phyloP scores from a whole-genome alignment of 192 early-diverging fungal genomes.

The Coemansia sp. region DNA sequence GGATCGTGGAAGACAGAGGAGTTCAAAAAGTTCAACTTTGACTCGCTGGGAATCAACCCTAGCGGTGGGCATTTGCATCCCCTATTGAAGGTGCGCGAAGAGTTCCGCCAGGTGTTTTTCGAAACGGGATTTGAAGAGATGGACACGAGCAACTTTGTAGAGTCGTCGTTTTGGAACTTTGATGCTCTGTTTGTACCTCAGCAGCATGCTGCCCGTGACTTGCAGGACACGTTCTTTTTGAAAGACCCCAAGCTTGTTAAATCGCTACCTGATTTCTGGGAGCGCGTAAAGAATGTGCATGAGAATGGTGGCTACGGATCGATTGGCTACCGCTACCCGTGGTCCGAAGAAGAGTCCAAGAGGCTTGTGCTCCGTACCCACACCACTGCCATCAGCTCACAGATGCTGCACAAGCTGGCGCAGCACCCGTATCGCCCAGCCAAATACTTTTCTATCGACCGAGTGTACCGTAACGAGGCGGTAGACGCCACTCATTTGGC shows the following conservation, averaged over 20 bases:
- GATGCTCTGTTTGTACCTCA: constrained; percentile 99
- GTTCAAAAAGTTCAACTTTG: constrained; percentile 99
- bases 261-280: constrained; percentile 87
- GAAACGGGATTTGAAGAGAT: constrained; percentile 99
- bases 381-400: constrained; percentile 89
- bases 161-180: constrained; percentile 99
- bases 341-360: constrained; percentile 90
- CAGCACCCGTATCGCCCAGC: constrained; percentile 86
- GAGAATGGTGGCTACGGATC: constrained; percentile 92
- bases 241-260: constrained; percentile 59
- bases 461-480: constrained; percentile 97
- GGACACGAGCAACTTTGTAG: constrained; percentile 96
- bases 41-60: constrained; percentile 78
- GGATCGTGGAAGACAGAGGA: constrained; percentile 91
- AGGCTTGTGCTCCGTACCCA: constrained; percentile 94
- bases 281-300: constrained; percentile 89
- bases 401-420: constrained; percentile 92
- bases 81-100: constrained; percentile 97
- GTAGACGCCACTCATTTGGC: constrained; percentile 98
- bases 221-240: constrained; percentile 83
- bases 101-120: constrained; percentile 98
- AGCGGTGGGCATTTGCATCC: constrained; percentile 91
- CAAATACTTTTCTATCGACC: constrained; percentile 99
- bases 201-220: constrained; percentile 90
- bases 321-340: constrained; percentile 90